Evolutionary conservation across 2,329 filamentous ascomycete genomes (phyloP).

Genomic region (Fusarium xylarioides): DNA sequence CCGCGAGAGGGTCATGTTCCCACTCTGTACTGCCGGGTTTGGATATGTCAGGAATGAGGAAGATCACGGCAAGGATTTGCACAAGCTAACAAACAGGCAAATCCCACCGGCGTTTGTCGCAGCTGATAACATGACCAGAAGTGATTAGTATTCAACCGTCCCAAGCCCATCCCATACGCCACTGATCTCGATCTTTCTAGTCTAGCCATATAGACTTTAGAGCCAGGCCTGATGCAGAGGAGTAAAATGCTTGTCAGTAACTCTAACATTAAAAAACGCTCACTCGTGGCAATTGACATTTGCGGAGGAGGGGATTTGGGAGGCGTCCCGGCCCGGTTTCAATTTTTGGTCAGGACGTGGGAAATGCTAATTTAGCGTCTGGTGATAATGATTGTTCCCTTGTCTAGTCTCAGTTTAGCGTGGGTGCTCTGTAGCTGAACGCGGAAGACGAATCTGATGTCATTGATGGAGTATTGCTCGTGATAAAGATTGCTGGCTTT

Average conservation of each 20-base stretch:
- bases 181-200: not conserved
- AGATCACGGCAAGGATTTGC: constrained; percentile 12
- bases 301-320: not conserved
- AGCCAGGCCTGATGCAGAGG: not conserved
- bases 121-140: not conserved
- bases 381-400: not conserved
- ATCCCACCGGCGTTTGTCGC: not conserved
- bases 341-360: not conserved
- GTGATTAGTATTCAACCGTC: not conserved
- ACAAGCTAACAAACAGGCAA: not conserved
- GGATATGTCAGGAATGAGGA: constrained; percentile 29
- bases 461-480: not conserved
- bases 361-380: constrained; percentile 1
- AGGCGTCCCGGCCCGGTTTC: not conserved
- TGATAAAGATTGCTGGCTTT: not conserved
- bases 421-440: not conserved
- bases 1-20: not conserved
- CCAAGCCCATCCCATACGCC: not conserved
- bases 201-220: not conserved
- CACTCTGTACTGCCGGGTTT: constrained; percentile 19
- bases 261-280: constrained; percentile 8
- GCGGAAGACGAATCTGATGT: not conserved
- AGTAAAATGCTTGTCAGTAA: constrained; percentile 5
- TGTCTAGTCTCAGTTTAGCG: not conserved
- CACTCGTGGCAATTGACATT: not conserved